Conservation (phyloP, 139 green algal species). For the Ettlia oleoabundans region DNA sequence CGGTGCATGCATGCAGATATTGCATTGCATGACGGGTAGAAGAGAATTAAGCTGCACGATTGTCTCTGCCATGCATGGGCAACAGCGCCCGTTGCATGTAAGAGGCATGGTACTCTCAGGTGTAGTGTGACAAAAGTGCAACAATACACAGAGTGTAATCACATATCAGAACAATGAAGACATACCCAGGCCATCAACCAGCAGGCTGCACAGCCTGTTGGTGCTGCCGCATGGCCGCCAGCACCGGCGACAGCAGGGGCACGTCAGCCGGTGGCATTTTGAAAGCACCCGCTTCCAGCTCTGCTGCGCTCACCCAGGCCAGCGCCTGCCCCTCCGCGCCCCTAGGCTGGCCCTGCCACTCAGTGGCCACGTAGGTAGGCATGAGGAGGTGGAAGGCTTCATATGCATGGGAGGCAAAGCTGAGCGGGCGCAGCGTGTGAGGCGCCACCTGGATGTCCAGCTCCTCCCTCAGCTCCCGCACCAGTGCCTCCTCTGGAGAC, state of each 20-base stretch:
- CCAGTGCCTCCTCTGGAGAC: constrained; percentile 65
- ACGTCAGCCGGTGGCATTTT: constrained; percentile 42
- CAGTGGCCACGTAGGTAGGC: constrained; percentile 27
- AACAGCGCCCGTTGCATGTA: no score
- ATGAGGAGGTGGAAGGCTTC: constrained; percentile 49
- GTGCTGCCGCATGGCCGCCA: constrained; percentile 11
- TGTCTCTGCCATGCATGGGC: no score
- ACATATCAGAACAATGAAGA: not conserved
- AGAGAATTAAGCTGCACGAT: no score
- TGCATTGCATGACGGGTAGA: no score
- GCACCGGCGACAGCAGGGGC: constrained; percentile 41
- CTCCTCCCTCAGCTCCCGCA: constrained; percentile 76
- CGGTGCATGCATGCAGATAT: no score
- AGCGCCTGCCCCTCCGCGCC: constrained; percentile 38
- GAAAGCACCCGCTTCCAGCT: not conserved
- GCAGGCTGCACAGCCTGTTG: not conserved
- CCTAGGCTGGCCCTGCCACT: constrained; percentile 15
- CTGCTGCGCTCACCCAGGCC: constrained; percentile 26
- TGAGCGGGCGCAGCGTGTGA: constrained; percentile 23
- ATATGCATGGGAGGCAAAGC: constrained; percentile 49
- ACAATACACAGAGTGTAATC: no score
- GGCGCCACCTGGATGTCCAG: constrained; percentile 40
- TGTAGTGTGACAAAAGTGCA: no score
- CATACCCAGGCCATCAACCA: not conserved
- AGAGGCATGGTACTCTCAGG: no score